Evolutionary conservation across 768 basidiomycete species (phyloP).

Genomic region (Lactifluus volemus): DNA sequence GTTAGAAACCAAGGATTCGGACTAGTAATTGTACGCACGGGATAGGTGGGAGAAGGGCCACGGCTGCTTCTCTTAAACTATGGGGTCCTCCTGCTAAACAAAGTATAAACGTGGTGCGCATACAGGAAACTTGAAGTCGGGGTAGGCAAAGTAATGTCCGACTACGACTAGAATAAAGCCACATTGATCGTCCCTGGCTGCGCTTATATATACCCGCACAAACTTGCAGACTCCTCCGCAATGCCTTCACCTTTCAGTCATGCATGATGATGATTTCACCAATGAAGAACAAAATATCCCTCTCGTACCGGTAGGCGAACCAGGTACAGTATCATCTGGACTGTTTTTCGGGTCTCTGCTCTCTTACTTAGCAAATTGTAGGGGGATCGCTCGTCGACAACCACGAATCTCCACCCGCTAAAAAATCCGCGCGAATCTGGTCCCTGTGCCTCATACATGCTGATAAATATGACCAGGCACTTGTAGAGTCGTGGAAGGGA

Average conservation of each 20-base stretch:
- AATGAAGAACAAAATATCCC: too few species aligned
- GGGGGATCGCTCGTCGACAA: neutral
- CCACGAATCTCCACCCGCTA: neutral
- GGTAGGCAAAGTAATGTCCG: too few species aligned
- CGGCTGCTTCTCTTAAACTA: conserved; percentile 16
- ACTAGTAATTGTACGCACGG: conserved; percentile 26
- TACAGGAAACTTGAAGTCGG: neutral
- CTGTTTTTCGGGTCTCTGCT: neutral
- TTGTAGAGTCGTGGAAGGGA: conserved; percentile 16
- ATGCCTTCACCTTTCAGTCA: too few species aligned
- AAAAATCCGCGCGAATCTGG: conserved; percentile 6
- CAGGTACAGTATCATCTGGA: neutral
- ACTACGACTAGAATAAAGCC: too few species aligned
- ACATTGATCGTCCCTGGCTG: too few species aligned
- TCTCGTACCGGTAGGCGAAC: too few species aligned
- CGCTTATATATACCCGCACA: too few species aligned
- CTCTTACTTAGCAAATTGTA: neutral
- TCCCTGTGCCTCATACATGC: conserved; percentile 9
- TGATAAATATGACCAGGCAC: conserved; percentile 9
- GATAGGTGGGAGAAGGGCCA: conserved; percentile 34
- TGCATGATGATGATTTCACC: too few species aligned
- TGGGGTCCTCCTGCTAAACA: conserved; percentile 7
- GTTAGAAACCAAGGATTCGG: neutral
- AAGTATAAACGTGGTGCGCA: conserved; percentile 16
- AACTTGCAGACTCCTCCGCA: too few species aligned